Percentiles rank a stretch among this genome's conserved stretches.
Conservation (phyloP, 768 basidiomycete species). For the Tricholoma flavovirens region DNA sequence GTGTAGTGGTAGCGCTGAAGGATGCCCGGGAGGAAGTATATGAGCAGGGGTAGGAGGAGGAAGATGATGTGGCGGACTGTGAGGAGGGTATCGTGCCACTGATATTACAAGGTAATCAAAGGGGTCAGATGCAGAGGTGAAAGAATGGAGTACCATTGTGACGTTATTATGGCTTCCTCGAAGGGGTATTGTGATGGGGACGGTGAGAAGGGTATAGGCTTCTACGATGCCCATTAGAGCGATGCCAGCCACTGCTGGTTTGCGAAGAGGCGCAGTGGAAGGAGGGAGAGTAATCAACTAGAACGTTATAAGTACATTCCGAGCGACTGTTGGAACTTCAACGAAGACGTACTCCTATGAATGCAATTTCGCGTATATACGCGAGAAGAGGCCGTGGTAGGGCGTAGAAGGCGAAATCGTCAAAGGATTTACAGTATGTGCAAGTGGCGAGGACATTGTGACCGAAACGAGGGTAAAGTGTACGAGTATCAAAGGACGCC, state of each 20-base stretch:
- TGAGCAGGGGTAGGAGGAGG: slow-evolving; percentile 46
- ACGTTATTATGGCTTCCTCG: slow-evolving; percentile 9
- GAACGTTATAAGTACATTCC: neutral
- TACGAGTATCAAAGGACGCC: slow-evolving; percentile 50
- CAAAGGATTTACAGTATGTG: slow-evolving; percentile 54
- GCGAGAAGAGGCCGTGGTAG: slow-evolving; percentile 49
- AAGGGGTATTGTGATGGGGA: slow-evolving; percentile 39
- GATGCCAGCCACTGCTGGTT: slow-evolving; percentile 40
- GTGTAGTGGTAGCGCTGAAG: slow-evolving; percentile 16
- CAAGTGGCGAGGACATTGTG: slow-evolving; percentile 60
- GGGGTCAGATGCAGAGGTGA: neutral
- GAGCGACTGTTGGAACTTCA: neutral
- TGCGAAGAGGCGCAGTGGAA: slow-evolving; percentile 30
- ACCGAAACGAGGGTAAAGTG: slow-evolving; percentile 61
- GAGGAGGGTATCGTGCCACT: slow-evolving; percentile 67
- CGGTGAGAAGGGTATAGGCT: slow-evolving; percentile 45
- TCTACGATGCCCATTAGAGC: slow-evolving; percentile 47
- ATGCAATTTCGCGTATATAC: slow-evolving; percentile 51
- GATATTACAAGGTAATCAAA: neutral
- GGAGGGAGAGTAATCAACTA: slow-evolving; percentile 14
- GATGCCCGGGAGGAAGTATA: slow-evolving; percentile 36
- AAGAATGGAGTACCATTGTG: slow-evolving; percentile 29
- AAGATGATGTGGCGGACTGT: slow-evolving; percentile 52
- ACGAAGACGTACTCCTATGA: slow-evolving; percentile 40
- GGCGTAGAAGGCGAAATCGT: slow-evolving; percentile 57